A percentile compares a stretch with the other conserved stretches of the same genome.
Conservation (phyloP, 129 eudicot genomes). For the Cynara cardunculus region DNA sequence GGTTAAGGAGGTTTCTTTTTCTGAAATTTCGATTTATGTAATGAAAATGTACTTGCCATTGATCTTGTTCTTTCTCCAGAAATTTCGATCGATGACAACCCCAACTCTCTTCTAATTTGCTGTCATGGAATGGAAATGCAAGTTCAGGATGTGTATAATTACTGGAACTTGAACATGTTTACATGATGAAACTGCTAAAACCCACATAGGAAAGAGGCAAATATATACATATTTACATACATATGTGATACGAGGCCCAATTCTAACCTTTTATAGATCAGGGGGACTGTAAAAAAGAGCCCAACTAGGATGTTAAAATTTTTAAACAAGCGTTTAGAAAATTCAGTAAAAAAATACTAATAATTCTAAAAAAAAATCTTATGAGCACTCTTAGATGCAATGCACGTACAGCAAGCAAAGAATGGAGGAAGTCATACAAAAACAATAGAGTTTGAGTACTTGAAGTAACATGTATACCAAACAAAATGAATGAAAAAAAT, state of each 20-base stretch:
- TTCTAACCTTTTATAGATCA: too few relatives aligned
- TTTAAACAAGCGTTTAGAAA: too few relatives aligned
- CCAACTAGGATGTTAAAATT: not conserved
- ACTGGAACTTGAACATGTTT: not conserved
- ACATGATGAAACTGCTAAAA: not conserved
- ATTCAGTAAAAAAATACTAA: too few relatives aligned
- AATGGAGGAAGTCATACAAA: too few relatives aligned
- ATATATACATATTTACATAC: too few relatives aligned
- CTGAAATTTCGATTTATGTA: not conserved
- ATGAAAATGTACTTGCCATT: slow-evolving; percentile 26
- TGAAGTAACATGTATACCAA: too few relatives aligned
- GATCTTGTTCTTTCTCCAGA: slow-evolving; percentile 43
- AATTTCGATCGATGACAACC: slow-evolving; percentile 40
- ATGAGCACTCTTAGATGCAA: too few relatives aligned
- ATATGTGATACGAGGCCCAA: not conserved
- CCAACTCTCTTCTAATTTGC: slow-evolving; percentile 51
- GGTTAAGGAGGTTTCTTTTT: not conserved
- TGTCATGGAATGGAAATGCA: slow-evolving; percentile 2
- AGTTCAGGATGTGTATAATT: not conserved
- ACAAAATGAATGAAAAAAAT: too few relatives aligned
- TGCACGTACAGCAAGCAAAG: too few relatives aligned
- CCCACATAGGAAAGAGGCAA: not conserved
- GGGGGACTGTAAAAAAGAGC: not conserved
- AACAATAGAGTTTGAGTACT: too few relatives aligned
- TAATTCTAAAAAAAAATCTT: too few relatives aligned